phyloP scores from a whole-genome alignment of 257 asterid genomes.

The Solanum paucissectum region DNA sequence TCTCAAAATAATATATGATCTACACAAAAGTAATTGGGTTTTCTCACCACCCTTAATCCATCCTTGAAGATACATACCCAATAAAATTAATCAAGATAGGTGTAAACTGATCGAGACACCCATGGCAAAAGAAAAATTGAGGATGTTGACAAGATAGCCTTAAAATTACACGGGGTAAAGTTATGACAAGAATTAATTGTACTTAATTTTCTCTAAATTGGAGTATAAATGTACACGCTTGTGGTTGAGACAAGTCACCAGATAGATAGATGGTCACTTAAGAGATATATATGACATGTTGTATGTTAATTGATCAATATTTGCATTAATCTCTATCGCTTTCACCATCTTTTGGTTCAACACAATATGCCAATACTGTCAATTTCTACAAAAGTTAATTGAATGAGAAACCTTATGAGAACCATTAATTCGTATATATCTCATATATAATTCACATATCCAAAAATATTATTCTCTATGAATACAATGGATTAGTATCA shows the following conservation, averaged over 20 bases:
- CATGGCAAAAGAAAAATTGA: neutral
- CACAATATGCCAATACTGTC: slow-evolving; percentile 33
- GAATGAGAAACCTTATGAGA: slow-evolving; percentile 15
- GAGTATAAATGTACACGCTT: slow-evolving; percentile 12
- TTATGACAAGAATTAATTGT: neutral
- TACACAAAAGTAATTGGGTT: neutral
- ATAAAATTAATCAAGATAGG: neutral
- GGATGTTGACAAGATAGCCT: neutral
- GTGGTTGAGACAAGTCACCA: slow-evolving; percentile 1
- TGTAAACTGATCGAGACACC: neutral
- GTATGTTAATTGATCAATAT: neutral
- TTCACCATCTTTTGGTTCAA: slow-evolving; percentile 32
- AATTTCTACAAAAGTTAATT: slow-evolving; percentile 34
- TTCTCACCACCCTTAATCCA: neutral
- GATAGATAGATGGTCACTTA: neutral
- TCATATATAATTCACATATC: neutral
- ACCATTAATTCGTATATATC: neutral
- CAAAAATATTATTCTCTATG: no score
- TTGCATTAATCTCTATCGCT: slow-evolving; percentile 7
- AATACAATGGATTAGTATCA: neutral
- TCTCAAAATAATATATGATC: neutral
- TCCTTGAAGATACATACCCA: neutral
- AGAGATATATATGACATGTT: neutral
- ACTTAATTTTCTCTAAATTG: neutral
- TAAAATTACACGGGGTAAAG: neutral